Percentiles rank a stretch among this genome's conserved stretches.
phyloP scores from a whole-genome alignment of 306 rosid species.

The Cicer judaicum region DNA sequence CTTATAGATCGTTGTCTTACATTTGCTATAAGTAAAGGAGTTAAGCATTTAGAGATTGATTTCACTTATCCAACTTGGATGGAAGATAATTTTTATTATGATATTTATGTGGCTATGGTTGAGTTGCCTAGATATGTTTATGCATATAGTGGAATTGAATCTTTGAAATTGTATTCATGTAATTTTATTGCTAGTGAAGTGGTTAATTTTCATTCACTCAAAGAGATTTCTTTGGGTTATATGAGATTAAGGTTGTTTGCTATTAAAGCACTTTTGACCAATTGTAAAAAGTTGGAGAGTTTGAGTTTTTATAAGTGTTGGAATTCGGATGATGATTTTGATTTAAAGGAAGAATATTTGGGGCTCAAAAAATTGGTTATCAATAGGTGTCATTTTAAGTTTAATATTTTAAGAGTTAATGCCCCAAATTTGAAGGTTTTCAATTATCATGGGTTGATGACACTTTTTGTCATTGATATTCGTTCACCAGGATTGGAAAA shows the following conservation, averaged over 20 bases:
- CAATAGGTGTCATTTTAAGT: constrained; percentile 3
- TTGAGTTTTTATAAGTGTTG: constrained; percentile 27
- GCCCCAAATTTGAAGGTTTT: constrained; percentile 30
- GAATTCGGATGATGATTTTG: not conserved
- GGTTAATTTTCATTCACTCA: constrained; percentile 31
- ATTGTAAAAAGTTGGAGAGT: constrained; percentile 15
- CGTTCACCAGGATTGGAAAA: not conserved
- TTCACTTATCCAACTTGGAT: not conserved
- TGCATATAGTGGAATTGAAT: not conserved
- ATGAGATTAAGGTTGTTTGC: not conserved
- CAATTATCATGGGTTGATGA: constrained; percentile 11
- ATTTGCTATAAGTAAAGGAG: constrained; percentile 11
- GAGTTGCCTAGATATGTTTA: not conserved
- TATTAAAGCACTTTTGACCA: not conserved
- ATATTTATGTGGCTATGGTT: not conserved
- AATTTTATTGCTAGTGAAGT: not conserved
- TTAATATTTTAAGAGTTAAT: not conserved
- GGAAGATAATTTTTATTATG: not conserved
- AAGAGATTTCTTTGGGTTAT: constrained; percentile 41
- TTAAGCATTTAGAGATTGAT: constrained; percentile 35
- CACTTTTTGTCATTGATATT: not conserved
- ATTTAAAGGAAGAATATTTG: not conserved
- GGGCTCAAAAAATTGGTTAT: constrained; percentile 9
- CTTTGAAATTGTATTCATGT: constrained; percentile 34
- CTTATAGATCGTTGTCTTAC: not conserved